A percentile compares a stretch with the other conserved stretches of the same genome.
Conservation (phyloP, 805 yeast genomes). For the Metschnikowia drakensbergensis region DNA sequence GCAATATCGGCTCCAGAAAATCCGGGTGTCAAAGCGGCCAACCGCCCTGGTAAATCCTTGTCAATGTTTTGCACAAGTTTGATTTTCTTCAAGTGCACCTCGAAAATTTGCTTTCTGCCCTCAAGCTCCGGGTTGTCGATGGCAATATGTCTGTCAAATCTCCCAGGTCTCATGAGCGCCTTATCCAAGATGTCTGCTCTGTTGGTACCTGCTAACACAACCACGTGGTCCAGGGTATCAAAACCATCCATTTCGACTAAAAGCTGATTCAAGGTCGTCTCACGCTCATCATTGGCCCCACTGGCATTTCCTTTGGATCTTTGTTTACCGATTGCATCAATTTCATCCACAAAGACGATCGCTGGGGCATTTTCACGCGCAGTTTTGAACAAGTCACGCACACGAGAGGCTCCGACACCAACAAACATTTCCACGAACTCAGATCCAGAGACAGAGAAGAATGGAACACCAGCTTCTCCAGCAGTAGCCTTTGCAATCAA, state of each 20-base stretch:
- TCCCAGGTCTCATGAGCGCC: slow-evolving; percentile 89
- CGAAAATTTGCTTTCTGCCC: slow-evolving; percentile 83
- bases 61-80: slow-evolving; percentile 48
- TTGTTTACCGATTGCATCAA: slow-evolving; percentile 92
- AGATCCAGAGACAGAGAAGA: slow-evolving; percentile 86
- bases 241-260: slow-evolving; percentile 97
- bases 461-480: slow-evolving; percentile 95
- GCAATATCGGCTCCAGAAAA: slow-evolving; percentile 97
- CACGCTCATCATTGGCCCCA: slow-evolving; percentile 90
- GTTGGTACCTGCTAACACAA: slow-evolving; percentile 92
- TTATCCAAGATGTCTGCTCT: slow-evolving; percentile 87
- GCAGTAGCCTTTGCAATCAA: slow-evolving; percentile 92
- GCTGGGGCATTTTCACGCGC: slow-evolving; percentile 90
- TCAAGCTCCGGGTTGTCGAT: slow-evolving; percentile 85
- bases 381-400: slow-evolving; percentile 84
- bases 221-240: slow-evolving; percentile 82
- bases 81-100: slow-evolving; percentile 69
- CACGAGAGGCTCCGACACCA: slow-evolving; percentile 95
- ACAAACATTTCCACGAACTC: slow-evolving; percentile 97
- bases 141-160: slow-evolving; percentile 86
- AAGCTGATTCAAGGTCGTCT: slow-evolving; percentile 85
- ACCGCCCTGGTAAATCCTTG: slow-evolving; percentile 64
- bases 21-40: slow-evolving; percentile 92
- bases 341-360: slow-evolving; percentile 88
- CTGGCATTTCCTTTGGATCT: slow-evolving; percentile 62